A percentile compares a stretch with the other conserved stretches of the same genome.
Conservation (phyloP, 2,329 filamentous ascomycete species). For the Verticillium dahliae region DNA sequence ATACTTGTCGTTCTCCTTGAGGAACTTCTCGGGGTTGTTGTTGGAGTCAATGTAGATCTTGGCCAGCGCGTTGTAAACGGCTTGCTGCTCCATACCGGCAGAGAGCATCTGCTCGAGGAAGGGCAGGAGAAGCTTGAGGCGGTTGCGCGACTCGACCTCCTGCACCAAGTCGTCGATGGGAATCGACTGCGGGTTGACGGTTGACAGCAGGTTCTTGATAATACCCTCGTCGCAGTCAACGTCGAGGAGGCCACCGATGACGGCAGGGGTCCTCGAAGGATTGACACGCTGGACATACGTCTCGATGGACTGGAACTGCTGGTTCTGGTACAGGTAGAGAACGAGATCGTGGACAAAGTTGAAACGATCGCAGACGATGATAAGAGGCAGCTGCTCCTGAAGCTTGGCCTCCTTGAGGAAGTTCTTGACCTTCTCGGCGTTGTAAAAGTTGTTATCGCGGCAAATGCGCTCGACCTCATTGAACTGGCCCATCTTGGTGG, state of each 20-base stretch:
- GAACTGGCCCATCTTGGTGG: constrained; percentile 86
- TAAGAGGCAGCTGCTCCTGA: constrained; percentile 87
- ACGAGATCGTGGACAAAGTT: constrained; percentile 98
- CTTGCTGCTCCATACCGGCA: constrained; percentile 89
- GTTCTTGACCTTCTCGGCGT: constrained; percentile 96
- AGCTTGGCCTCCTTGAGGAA: constrained; percentile 96
- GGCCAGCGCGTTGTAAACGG: constrained; percentile 91
- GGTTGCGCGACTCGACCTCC: constrained; percentile 93
- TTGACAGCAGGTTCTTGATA: constrained; percentile 85
- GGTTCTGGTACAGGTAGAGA: constrained; percentile 95
- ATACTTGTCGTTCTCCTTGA: constrained; percentile 96
- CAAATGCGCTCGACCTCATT: constrained; percentile 97
- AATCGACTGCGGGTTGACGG: constrained; percentile 76
- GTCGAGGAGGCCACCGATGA: constrained; percentile 87
- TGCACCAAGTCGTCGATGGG: constrained; percentile 90
- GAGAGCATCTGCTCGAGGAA: constrained; percentile 92
- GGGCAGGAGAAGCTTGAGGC: constrained; percentile 87
- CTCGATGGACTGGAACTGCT: constrained; percentile 98
- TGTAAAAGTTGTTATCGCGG: constrained; percentile 84
- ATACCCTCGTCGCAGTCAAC: constrained; percentile 96
- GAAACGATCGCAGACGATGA: constrained; percentile 98
- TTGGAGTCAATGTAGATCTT: constrained; percentile 99
- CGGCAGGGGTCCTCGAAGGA: constrained; percentile 80
- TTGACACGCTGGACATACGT: constrained; percentile 97
- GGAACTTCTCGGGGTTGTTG: constrained; percentile 94